Conservation (phyloP, 176 grass and related monocot genomes). For the Phyllostachys edulis region DNA sequence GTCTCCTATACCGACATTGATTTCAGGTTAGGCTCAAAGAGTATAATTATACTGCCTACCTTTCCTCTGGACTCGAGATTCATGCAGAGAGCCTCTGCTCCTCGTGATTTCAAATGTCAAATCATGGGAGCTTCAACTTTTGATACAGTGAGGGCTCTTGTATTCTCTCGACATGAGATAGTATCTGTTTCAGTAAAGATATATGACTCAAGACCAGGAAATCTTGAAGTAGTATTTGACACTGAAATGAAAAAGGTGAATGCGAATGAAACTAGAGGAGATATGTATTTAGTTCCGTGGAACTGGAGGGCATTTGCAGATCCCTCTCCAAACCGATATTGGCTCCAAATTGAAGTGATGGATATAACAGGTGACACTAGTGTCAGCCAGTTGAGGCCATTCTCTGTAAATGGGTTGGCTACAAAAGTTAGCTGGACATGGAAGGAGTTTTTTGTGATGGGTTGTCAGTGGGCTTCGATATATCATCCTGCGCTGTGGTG, state of each 20-base stretch:
- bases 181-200: conserved; percentile 73
- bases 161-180: conserved; percentile 82
- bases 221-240: conserved; percentile 63
- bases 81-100: conserved; percentile 77
- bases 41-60: conserved; percentile 81
- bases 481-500: conserved; percentile 65
- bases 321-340: conserved; percentile 69
- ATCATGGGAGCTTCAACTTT: conserved; percentile 52
- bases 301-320: conserved; percentile 94
- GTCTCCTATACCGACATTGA: conserved; percentile 92
- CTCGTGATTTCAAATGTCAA: conserved; percentile 64
- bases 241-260: conserved; percentile 73
- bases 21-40: conserved; percentile 82
- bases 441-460: conserved; percentile 89
- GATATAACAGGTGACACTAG: conserved; percentile 69
- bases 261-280: conserved; percentile 62
- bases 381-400: conserved; percentile 71
- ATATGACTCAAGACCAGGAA: conserved; percentile 74
- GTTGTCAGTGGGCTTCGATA: conserved; percentile 74
- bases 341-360: conserved; percentile 81
- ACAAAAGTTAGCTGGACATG: conserved; percentile 78
- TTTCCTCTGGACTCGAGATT: conserved; percentile 94
- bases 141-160: conserved; percentile 74
- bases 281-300: conserved; percentile 81
- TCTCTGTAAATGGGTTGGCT: conserved; percentile 76